Base-by-base conservation (phyloP, 2,329 filamentous ascomycete genomes). In the Monosporascus cannonballus region DNA sequence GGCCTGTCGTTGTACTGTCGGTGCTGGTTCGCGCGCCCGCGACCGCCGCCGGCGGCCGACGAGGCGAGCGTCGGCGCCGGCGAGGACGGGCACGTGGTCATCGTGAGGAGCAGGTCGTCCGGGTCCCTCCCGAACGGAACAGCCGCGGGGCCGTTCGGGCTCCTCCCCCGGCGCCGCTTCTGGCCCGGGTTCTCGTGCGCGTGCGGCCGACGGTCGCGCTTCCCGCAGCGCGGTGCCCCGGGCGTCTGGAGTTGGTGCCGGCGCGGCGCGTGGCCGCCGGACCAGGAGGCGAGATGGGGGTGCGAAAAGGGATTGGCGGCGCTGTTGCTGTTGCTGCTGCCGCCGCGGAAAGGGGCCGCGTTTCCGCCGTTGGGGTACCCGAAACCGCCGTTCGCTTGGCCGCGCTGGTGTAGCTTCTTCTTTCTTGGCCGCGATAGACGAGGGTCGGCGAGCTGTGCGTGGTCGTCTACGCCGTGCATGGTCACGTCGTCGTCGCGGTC, bases 401-500 rank as follows among this genome's bases (percentile, higher is more conserved):
- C 11, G 4, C 30, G 30, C 30, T 2, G 30, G 30, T 34, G 30
- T 14, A 34, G 4, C 30, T 34, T 34, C 30, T 34, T 34, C 30
- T 34, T 14, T 14, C 30, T 34, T 5, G 30, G 30, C 11, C 30
- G 30, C 9, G 30, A 34, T 14, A 34, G 54, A 6, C 18, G 3
- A 6, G 27, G 17, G 18, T 37, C 24, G n/a, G 34, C 6, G 17
- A 36, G 39, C 9, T 17, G 45, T 11, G 6, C 45, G 11, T 9
- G 34, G 7, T 53, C 34, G 18, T 56, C 51, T 25, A 48, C 48
- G 34, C 56, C 60, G 25, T 51, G 52, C 62, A 64, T 64, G 37
- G 38, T 47, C 44, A 58, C 52, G 48, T 65, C 62, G 47, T 60
- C 57, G 41, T 64, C 61, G 51, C 56, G 54, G 41, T 49, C 48